Base-by-base conservation (phyloP, 306 rosid species). In the Luffa aegyptiaca region DNA sequence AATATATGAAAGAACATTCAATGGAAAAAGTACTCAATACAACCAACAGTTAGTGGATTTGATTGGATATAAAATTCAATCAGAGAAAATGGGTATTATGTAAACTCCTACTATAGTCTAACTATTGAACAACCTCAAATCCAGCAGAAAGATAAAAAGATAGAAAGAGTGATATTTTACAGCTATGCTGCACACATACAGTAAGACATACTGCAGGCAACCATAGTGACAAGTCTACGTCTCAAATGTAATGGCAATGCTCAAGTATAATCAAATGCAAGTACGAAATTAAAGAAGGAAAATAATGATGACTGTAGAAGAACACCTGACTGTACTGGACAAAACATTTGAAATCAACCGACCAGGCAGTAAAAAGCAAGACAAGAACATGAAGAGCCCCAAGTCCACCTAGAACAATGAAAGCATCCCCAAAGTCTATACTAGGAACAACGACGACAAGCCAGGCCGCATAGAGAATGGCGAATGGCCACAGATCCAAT, bases 361-460 rank as follows among this genome's bases (percentile, higher is more conserved):
- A 96, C 99, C 99, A 96, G 78, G 75, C 94, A 2, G 99, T 96
- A 89, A 96, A 93, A 79, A 96, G 92, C 79, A 87, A 85, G 76
- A 90, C 89, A 80, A 96, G 86, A 83, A 96, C 85, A 81, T 96
- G 98, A 84, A 87, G 83, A 59, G 96, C 83, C 3, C 76, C 75
- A 42, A 90, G 83, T 10, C 91, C 93, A 58, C 94, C 98, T 8
- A 91, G 74, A 63, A 96, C 93, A 56, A 96, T 91, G 13, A 64
- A 41, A 21, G 98, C 93, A 77, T 93, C 99, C 6, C 75, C 88
- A 66, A 93, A 73, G 83, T 96, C 99, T 9, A 96, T 76, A 74
- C 91, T 89, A 2, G 98, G 99, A 77, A 93, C 85, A 79, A 93
- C 81, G 5, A 59, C 45, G 3, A 88, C 57, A 26, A 87, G 73